Conservation (phyloP, 192 early-diverging fungal species). For the Coemansia sp. region DNA sequence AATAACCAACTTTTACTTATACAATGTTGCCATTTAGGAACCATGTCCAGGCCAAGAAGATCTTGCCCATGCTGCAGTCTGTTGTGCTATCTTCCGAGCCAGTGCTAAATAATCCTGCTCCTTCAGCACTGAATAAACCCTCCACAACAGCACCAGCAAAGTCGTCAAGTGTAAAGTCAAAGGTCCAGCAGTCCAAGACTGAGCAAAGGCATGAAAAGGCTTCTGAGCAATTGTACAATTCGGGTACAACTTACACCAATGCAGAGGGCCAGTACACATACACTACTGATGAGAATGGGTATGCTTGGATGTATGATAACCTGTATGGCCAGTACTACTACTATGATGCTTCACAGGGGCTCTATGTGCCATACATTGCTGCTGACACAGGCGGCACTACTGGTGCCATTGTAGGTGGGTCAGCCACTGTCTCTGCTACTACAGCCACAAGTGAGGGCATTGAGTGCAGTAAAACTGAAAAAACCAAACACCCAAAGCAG, state of each 20-base stretch:
- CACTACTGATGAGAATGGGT: constrained; percentile 38
- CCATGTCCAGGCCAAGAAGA: constrained; percentile 28
- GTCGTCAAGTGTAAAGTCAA: not conserved
- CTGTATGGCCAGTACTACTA: constrained; percentile 49
- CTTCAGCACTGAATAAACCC: not conserved
- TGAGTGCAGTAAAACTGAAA: not conserved
- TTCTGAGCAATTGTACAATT: no score
- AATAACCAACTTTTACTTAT: not conserved
- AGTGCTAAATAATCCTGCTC: constrained; percentile 13
- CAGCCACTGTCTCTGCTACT: not conserved
- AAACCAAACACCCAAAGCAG: constrained; percentile 55
- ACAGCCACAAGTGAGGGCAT: not conserved
- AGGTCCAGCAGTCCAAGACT: no score
- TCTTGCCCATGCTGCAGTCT: constrained; percentile 1
- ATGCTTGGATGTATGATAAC: constrained; percentile 43
- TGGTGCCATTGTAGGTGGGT: not conserved
- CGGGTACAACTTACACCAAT: not conserved
- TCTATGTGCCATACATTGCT: constrained; percentile 23
- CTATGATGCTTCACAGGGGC: constrained; percentile 30
- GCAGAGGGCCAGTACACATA: constrained; percentile 42
- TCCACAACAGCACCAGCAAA: not conserved
- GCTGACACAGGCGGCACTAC: not conserved
- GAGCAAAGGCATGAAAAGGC: no score
- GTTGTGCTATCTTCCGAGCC: constrained; percentile 27
- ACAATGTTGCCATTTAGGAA: constrained; percentile 32